Base-by-base conservation (phyloP, 1,139 yeast genomes). In the Nakaseomyces sp. region DNA sequence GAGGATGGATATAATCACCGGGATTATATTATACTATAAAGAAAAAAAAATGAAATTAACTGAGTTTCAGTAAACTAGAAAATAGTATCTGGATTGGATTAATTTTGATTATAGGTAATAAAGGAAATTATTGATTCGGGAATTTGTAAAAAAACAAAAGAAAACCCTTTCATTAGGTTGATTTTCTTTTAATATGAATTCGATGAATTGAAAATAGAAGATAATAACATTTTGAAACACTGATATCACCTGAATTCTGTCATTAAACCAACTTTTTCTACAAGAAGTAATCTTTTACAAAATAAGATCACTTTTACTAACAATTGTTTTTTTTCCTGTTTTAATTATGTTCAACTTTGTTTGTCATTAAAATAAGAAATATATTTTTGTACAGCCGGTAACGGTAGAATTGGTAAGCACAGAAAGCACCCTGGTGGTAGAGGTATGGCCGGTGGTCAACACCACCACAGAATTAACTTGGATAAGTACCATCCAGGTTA, bases 361-460 rank as follows among this genome's bases (percentile, higher is more conserved):
- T 29, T 18, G 18, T 18, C 9, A n/a, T 19, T 19, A 8, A 5
- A 24, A 19, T 8, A 20, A 37, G 20, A 13, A 29, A 25, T 41
- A 30, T 30, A n/a, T n/a, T n/a, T 35, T 36, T n/a, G 13, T 60
- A 57, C 65, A 82, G 97, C 97, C 94, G 99, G 99, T 86, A 84
- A 89, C 77, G 99, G 99, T 85, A 93, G 99, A 81, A 76, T 93
- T 76, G 99, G 99, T 77, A 91, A 93, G 85, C 98, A 93, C 95
- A 88, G 98, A 88, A 93, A 93, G 95, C 91, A 84, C 69, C 97
- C 98, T 66, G 98, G 98, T 91, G 99, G 99, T 80, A 91, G 98
- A 79, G 99, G 99, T 91, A 91, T 79, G 93, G 99, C 99, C 73
- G 99, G 99, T 89, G 99, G 99, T 86, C 94, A 81, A 77, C 96